These are phyloP conservation scores for Fusarium sp. DNA, from an alignment of 2,329 filamentous ascomycete species.

Conservation along the genomic window DNA sequence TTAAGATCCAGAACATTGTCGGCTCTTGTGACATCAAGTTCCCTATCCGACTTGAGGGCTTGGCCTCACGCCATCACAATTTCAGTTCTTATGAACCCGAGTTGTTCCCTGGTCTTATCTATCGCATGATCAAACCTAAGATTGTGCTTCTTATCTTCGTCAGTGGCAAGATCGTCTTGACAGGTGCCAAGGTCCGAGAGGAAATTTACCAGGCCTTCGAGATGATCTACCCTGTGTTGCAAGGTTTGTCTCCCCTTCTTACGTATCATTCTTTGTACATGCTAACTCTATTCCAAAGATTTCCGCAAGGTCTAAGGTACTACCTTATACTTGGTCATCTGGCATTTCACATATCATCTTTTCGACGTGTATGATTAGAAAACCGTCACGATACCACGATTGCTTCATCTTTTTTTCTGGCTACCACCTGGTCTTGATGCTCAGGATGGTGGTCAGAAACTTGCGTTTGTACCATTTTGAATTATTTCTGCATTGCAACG, in stretches of 20 bases:
- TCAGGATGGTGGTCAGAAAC: constrained; percentile 12
- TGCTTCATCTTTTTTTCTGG: constrained; percentile 46
- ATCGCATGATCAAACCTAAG: constrained; percentile 99
- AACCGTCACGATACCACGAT: constrained; percentile 63
- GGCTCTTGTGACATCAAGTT: constrained; percentile 99
- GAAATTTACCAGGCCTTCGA: constrained; percentile 98
- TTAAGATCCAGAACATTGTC: constrained; percentile 99
- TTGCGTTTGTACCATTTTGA: constrained; percentile 56
- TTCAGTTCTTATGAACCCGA: constrained; percentile 99
- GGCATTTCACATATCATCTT: constrained; percentile 10
- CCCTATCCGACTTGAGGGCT: constrained; percentile 94
- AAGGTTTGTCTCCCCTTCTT: constrained; percentile 68
- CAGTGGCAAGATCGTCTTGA: constrained; percentile 97
- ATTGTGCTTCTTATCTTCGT: constrained; percentile 98
- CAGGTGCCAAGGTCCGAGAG: constrained; percentile 96
- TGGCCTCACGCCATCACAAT: constrained; percentile 97
- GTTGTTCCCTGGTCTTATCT: constrained; percentile 98
- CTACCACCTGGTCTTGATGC: constrained; percentile 45
- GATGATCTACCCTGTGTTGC: constrained; percentile 96
- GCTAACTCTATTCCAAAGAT: constrained; percentile 54
- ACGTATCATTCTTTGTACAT: neutral
- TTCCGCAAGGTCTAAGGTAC: constrained; percentile 67
- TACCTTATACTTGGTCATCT: constrained; percentile 33
- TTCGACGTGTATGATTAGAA: constrained; percentile 59
- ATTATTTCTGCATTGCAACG: constrained; percentile 67